Evolutionary conservation across 768 basidiomycete species (phyloP), one percentile per base, ranked within the genome.

Genomic region (Suillus fuscotomentosus): DNA sequence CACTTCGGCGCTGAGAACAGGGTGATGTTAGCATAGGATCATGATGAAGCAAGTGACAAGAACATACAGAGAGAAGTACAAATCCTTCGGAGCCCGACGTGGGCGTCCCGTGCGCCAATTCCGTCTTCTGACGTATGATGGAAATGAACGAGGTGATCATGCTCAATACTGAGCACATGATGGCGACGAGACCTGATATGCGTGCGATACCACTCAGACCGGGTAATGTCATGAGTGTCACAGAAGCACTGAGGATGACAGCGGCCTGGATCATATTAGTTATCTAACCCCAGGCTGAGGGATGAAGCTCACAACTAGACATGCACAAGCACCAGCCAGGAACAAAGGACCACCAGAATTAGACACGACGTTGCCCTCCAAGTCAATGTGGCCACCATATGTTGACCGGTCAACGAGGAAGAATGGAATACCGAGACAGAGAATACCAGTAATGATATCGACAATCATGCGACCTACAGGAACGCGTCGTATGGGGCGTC

Each of bases 361-460:
- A 53, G 75, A 42, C 79, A 66, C 20, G 60, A 86, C 86, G 60
- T 85, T 82, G 7, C 67, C 65, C 73, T 91, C 91, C 59, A 86
- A 83, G 71, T 91, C 90, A 39, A 82, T 70, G 22, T 84, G 73
- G 53, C 82, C 82, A 65, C 79, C 75, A 50, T 80, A 77, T 11
- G 70, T 71, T 43, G 81, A 70, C 60, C 86, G 84, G 60, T 84
- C 83, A 67, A 85, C 74, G 78, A 92, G 91, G 63, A 94, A 74
- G 75, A 88, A 92, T 1, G 92, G 92, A 57, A 94, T 87, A 3
- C 92, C 92, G 11, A 94, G 82, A 70, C 90, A 91, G 27, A 94
- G 66, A 66, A 83, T 78, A 0, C 87, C 85, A 63, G 89, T 74
- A 50, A 91, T 38, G 70, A 91, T 73, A 71, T 91, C 88, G 59